Conservation (phyloP, 352 stramenopile genomes). For the Phytopythium kandeliae region DNA sequence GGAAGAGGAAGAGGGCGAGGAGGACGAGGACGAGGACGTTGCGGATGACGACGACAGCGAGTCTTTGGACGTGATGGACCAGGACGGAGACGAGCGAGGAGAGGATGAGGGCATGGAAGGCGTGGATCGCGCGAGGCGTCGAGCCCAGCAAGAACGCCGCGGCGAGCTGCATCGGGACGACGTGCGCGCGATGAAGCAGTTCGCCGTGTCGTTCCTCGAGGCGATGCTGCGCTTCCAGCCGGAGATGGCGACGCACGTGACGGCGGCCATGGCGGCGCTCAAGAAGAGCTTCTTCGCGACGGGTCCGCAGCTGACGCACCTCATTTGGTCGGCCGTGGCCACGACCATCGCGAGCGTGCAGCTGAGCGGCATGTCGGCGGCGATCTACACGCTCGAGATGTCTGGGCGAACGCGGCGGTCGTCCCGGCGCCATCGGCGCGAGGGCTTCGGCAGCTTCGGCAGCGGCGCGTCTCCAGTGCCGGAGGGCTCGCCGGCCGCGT, state of each 20-base stretch:
- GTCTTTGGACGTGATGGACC: neutral
- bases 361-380: conserved; percentile 63
- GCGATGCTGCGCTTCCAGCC: conserved; percentile 62
- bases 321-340: conserved; percentile 71
- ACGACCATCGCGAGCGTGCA: conserved; percentile 61
- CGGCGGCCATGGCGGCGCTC: conserved; percentile 42
- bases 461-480: neutral
- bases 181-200: conserved; percentile 70
- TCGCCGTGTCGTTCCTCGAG: conserved; percentile 63
- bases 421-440: conserved; percentile 2
- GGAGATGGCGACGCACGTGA: conserved; percentile 38
- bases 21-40: conserved; percentile 6
- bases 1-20: conserved; percentile 10
- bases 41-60: conserved; percentile 19
- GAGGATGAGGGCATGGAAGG: conserved; percentile 2
- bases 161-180: conserved; percentile 42
- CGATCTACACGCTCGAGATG: conserved; percentile 47
- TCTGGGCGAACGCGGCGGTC: neutral
- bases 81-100: conserved; percentile 11
- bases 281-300: conserved; percentile 74
- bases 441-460: conserved; percentile 7
- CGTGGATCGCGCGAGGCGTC: neutral
- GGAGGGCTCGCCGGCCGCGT: conserved; percentile 8
- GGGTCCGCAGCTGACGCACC: conserved; percentile 58
- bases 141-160: neutral